Evolutionary conservation across 1,139 yeast genomes (phyloP), one percentile per base, ranked within the genome.

Genomic region (Geotrichum bryndzae): DNA sequence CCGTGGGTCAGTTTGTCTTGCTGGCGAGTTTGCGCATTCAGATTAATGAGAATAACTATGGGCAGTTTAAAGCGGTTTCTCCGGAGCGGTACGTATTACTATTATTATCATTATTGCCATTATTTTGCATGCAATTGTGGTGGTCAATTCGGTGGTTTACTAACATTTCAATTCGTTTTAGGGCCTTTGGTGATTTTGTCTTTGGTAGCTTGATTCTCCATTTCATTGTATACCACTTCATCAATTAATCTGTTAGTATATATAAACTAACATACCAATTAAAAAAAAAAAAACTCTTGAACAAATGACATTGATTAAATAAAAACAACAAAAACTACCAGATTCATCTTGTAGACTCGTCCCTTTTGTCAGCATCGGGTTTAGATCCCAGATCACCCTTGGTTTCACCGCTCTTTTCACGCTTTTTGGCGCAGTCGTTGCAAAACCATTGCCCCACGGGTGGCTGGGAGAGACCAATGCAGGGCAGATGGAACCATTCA

Each of bases 391-490:
- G n/a, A 15, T 35, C 41, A 2, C 15, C 41, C 5, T 35, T 35
- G n/a, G n/a, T 18, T 3, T 35, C 41, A 13, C 38, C 38, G 5
- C 27, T 25, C 60, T 68, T 66, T 22, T 67, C 67, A 55, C 68
- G 64, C 63, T 70, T 68, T 48, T 65, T 68, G 35, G 76, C 70
- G 76, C 99, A 94, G 67, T 91, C 97, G 68, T 91, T 95, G 75
- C 99, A 94, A 71, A 86, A 94, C 99, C 99, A 94, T 70, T 90
- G 90, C 3, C 98, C 99, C 75, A 87, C 89, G 6, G 99, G 99
- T 10, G 96, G 87, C 61, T 91, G 88, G 58, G 85, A 85, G 67
- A 92, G 82, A 1, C 97, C 97, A 58, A 91, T 92, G 75, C 99
- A 94, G 22, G 97, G 97, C 71, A 92, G 80, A 76, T 94, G 99